Evolutionary conservation across 495 filamentous ascomycete genomes (phyloP).

Genomic region (Penicillium cosmopolitanum): DNA sequence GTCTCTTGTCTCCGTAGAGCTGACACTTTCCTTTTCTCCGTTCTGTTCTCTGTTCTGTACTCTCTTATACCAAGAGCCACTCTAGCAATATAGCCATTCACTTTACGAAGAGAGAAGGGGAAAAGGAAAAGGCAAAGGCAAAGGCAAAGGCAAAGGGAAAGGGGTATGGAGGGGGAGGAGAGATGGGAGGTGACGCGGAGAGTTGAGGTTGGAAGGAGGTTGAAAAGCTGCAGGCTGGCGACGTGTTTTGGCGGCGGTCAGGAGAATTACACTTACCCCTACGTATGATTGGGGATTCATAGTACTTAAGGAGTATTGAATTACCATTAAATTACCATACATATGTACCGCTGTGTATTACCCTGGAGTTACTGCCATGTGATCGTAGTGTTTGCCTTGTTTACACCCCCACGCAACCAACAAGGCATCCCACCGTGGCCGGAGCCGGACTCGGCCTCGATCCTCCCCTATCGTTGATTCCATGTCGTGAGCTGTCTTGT

Average conservation of each 20-base stretch:
- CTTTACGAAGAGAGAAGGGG: constrained; percentile 46
- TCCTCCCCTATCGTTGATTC: constrained; percentile 3
- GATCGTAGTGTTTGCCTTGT: constrained; percentile 23
- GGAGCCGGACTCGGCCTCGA: too few species aligned
- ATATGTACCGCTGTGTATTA: too few species aligned
- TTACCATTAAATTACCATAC: too few species aligned
- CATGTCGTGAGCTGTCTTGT: constrained; percentile 30
- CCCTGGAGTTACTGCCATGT: constrained; percentile 12
- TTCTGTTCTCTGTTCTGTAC: constrained; percentile 15
- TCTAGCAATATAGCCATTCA: constrained; percentile 48
- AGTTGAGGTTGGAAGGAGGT: constrained; percentile 19
- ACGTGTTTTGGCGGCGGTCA: not conserved
- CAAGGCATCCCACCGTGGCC: constrained; percentile 9
- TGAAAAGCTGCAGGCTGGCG: constrained; percentile 10
- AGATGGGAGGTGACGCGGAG: constrained; percentile 23
- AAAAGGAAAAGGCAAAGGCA: too few species aligned
- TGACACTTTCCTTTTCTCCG: constrained; percentile 21
- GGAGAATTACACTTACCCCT: not conserved
- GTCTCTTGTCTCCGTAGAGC: constrained; percentile 8
- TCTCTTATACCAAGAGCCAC: constrained; percentile 46
- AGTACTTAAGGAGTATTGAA: too few species aligned
- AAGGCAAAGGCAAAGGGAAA: not conserved
- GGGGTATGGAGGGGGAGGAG: constrained; percentile 25
- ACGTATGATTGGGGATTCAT: too few species aligned
- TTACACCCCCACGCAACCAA: constrained; percentile 26